Evolutionary conservation across 164 flowering plant species (phyloP), one percentile per base, ranked within the genome.

Genomic region (Dillenia turbinata): DNA sequence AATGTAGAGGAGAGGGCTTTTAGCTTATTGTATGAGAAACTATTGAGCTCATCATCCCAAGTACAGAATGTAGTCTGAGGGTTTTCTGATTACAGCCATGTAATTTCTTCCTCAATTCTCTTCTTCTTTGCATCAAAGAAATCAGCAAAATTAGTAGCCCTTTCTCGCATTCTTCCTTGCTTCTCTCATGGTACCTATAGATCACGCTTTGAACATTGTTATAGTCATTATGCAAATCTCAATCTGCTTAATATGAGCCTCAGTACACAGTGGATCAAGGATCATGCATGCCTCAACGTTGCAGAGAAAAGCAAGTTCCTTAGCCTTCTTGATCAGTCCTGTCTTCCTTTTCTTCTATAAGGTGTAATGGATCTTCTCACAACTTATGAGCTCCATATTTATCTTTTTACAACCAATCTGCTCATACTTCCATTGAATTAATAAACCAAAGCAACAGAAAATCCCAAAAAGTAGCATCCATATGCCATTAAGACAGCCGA

Each of bases 261-360:
- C 45, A 13, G 10, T 24, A 3, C 45, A 24, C 0, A 83, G 81
- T 0, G 76, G 76, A 15, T 68, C 71, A 47, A 77, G 52, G 57
- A 85, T 79, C 69, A 85, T 60, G 72, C 80, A 79, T 0, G 73
- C 73, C 2, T 66, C 69, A 1, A 83, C 79, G 8, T 55, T 73
- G 26, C 87, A 85, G 0, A 81, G 77, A 10, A 70, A 69, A 0
- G 78, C 33, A 65, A 79, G 69, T 53, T 79, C 83, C 3, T 49
- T 24, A 0, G 60, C 33, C 57, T 73, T 79, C 68, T 74, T 74
- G 57, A 22, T 55, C 40, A 79, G 51, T 1, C 83, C 80, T 19
- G 53, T 58, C 40, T 61, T 71, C 60, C 80, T 58, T 57, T 73
- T 79, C 26, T 51, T 50, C 59, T 63, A 79, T 0, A 78, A 73